Evolutionary conservation across 495 filamentous ascomycete genomes (phyloP), one percentile per base, ranked within the genome.

Genomic region (Umbilicaria muhlenbergii): DNA sequence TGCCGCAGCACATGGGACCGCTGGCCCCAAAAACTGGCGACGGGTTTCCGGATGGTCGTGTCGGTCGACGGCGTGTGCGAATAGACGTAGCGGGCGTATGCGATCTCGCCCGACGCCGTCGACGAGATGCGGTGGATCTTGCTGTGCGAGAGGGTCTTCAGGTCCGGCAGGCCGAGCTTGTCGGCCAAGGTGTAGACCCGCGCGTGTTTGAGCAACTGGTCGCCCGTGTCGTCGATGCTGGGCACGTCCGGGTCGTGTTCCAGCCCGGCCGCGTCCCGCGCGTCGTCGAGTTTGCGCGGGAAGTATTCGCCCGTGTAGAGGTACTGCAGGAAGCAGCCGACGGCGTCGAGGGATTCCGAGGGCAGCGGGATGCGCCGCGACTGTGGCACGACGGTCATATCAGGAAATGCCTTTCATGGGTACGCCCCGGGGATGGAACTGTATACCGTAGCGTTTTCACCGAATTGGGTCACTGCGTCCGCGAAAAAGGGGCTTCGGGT

Each of bases 281-380:
- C 19, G 19, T 71, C 61, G 36, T 71, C 66, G 13, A 78, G 41
- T 51, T 78, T 78, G 47, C 68, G 65, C 3, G 84, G 80, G 58
- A 84, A 86, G 69, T 94, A 94, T 58, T 96, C 84, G 58, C 75
- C 75, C 1, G 84, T 93, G 63, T 96, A 96, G 28, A 92, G 75
- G 62, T 80, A 96, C 64, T 94, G 81, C 52, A 96, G 75, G 54
- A 93, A 86, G 62, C 77, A 87, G 31, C 83, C 78, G 44, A 88
- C 79, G 32, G 88, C 83, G 47, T 87, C 82, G 21, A 91, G 62
- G 51, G 89, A 73, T 48, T 86, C 81, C 48, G 69, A 64, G 0
- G 69, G 57, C 32, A 94, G 78, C 33, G 78, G 62, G 50, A 94
- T 77, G 41, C 73, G 66, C 42, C 76, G 78, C 58, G 75, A 64